These are phyloP conservation scores for Wickerhamomyces chambardii DNA, from an alignment of 805 yeast species.

Conservation along the genomic window DNA sequence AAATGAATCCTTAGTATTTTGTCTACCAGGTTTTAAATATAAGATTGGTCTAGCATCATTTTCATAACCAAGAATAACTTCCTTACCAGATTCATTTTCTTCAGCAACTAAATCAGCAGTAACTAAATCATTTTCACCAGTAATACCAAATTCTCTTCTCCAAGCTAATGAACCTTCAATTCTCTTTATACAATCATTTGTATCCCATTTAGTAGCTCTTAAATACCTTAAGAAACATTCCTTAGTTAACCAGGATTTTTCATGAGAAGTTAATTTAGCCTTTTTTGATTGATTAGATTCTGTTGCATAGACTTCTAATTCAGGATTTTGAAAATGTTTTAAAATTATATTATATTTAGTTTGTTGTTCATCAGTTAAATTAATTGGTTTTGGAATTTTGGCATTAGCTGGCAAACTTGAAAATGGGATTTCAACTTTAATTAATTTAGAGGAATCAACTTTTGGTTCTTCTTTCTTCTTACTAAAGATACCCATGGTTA, in stretches of 20 bases:
- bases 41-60: constrained; percentile 87
- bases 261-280: constrained; percentile 24
- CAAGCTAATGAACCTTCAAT: constrained; percentile 75
- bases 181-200: constrained; percentile 61
- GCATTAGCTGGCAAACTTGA: constrained; percentile 38
- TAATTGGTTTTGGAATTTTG: constrained; percentile 37
- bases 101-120: constrained; percentile 44
- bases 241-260: constrained; percentile 87
- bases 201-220: constrained; percentile 90
- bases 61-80: constrained; percentile 86
- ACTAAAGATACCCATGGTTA: constrained; percentile 18
- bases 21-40: constrained; percentile 89
- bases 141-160: constrained; percentile 89
- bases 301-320: neutral
- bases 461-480: constrained; percentile 16
- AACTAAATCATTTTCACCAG: constrained; percentile 41
- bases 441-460: constrained; percentile 17
- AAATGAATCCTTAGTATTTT: constrained; percentile 83
- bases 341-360: constrained; percentile 55
- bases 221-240: constrained; percentile 88
- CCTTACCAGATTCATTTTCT: constrained; percentile 90
- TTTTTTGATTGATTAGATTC: neutral
- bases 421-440: constrained; percentile 40
- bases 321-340: constrained; percentile 43
- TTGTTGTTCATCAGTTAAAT: constrained; percentile 45